Evolutionary conservation across 2,329 filamentous ascomycete genomes (phyloP), one percentile per base, ranked within the genome.

Genomic region (Aspergillus texensis): DNA sequence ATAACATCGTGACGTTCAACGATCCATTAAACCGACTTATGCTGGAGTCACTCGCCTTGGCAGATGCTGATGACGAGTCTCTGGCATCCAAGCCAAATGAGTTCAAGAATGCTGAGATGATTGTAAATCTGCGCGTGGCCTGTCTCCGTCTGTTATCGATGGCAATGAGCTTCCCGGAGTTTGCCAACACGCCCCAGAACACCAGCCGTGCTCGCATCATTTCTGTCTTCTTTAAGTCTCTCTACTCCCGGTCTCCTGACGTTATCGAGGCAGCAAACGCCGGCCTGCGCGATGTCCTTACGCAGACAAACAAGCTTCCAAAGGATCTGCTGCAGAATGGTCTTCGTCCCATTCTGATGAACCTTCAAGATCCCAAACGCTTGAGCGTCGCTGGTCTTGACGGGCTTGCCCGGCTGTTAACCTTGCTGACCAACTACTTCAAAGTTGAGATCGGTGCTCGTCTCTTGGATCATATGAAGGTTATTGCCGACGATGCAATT

Each of bases 381-480:
- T 83, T 99, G 24, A 96, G 89, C 24, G 91, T 94, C 0, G 91
- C 94, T 71, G 94, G 94, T 2, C 83, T 99, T 5, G 94, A 98
- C 75, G 96, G 96, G 30, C 82, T 99, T 36, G 94, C 94, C 21
- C 89, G 94, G 45, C 84, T 99, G 1, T 80, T 99, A 64, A 94
- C 95, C 67, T 84, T 99, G 2, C 83, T 99, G 21, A 99, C 94
- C 0, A 98, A 95, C 64, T 99, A 99, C 77, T 99, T 99, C 80
- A 99, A 99, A 79, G 94, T 98, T 0, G 95, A 99, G 75, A 99
- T 99, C 60, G 96, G 95, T 8, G 88, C 92, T 26, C 88, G 95
- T 28, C 81, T 99, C n/a, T 84, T 99, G 11, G 94, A 98, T 67
- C 95, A 99, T 72, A 91, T 97, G 79, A 94, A 94, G 74, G 87